Evolutionary conservation across 2,329 filamentous ascomycete genomes (phyloP).

Genomic region (Paraconiothyrium brasiliense): DNA sequence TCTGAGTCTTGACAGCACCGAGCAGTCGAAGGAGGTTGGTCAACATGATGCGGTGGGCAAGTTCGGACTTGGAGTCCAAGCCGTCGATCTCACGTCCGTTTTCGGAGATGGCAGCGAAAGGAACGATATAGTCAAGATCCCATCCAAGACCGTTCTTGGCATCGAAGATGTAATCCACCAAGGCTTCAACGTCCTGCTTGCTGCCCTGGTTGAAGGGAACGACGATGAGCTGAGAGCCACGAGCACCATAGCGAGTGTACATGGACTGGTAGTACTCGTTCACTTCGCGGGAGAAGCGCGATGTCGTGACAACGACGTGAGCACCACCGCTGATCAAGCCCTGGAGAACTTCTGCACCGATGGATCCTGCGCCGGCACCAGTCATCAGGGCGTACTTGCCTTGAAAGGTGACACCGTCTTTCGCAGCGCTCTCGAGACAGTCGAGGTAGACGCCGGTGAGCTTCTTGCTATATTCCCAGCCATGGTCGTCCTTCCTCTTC

Average conservation of each 20-base stretch:
- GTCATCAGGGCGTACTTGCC: constrained; percentile 98
- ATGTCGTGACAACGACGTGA: constrained; percentile 96
- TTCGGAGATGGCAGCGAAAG: constrained; percentile 97
- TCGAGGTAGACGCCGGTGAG: constrained; percentile 93
- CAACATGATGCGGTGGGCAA: constrained; percentile 98
- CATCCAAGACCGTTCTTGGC: constrained; percentile 95
- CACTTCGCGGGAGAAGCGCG: constrained; percentile 93
- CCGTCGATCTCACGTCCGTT: constrained; percentile 96
- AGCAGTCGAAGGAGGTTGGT: constrained; percentile 94
- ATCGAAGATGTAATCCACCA: constrained; percentile 97
- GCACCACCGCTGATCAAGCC: constrained; percentile 96
- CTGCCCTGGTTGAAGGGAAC: constrained; percentile 99
- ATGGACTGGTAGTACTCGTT: constrained; percentile 99
- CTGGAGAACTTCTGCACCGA: constrained; percentile 95
- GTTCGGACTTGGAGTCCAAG: constrained; percentile 96
- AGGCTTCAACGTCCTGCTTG: constrained; percentile 94
- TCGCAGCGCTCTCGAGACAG: constrained; percentile 87
- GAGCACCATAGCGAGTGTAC: constrained; percentile 93
- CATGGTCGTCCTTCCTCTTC: constrained; percentile 90
- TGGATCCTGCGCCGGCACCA: constrained; percentile 95
- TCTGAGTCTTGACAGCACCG: constrained; percentile 89
- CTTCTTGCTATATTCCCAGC: constrained; percentile 99
- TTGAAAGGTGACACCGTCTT: constrained; percentile 86
- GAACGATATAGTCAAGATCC: constrained; percentile 96
- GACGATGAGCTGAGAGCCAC: constrained; percentile 95